phyloP scores from a whole-genome alignment of 2,329 filamentous ascomycete species.

The Ophiostoma angusticollis region DNA sequence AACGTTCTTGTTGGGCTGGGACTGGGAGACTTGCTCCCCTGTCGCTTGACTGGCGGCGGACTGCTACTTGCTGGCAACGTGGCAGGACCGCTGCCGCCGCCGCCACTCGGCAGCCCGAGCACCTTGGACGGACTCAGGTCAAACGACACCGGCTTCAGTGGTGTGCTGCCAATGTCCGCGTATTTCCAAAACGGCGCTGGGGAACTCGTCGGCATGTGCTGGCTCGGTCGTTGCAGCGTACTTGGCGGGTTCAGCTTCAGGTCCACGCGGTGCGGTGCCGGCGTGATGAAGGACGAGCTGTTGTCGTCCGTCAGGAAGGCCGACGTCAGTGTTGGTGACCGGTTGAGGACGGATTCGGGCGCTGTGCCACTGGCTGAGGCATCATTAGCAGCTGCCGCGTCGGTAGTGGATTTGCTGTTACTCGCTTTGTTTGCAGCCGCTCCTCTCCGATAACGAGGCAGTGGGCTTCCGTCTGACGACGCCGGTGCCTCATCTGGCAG shows the following conservation, averaged over 20 bases:
- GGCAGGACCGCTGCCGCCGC: slow-evolving; percentile 17
- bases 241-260: slow-evolving; percentile 67
- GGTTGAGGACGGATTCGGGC: slow-evolving; percentile 30
- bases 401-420: slow-evolving; percentile 6
- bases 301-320: slow-evolving; percentile 53
- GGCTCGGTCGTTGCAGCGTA: slow-evolving; percentile 67
- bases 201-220: slow-evolving; percentile 75
- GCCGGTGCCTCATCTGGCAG: slow-evolving; percentile 21
- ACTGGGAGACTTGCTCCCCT: slow-evolving; percentile 33
- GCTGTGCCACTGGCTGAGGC: slow-evolving; percentile 6
- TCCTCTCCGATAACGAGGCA: slow-evolving; percentile 43
- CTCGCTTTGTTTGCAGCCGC: slow-evolving; percentile 9
- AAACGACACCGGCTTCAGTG: slow-evolving; percentile 39
- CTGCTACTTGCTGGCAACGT: slow-evolving; percentile 42
- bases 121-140: slow-evolving; percentile 47
- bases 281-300: slow-evolving; percentile 51
- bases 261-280: slow-evolving; percentile 59
- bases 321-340: slow-evolving; percentile 48
- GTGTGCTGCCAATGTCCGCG: slow-evolving; percentile 63
- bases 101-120: slow-evolving; percentile 5
- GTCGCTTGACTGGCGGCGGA: slow-evolving; percentile 31
- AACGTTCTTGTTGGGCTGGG: slow-evolving; percentile 41
- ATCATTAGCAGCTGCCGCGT: slow-evolving; percentile 8
- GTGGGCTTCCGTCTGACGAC: slow-evolving; percentile 44
- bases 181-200: slow-evolving; percentile 86